Percentiles rank a stretch among this genome's conserved stretches.
These are phyloP conservation scores for Botrytis cinerea DNA, from an alignment of 2,329 filamentous ascomycete species.

Conservation along the genomic window DNA sequence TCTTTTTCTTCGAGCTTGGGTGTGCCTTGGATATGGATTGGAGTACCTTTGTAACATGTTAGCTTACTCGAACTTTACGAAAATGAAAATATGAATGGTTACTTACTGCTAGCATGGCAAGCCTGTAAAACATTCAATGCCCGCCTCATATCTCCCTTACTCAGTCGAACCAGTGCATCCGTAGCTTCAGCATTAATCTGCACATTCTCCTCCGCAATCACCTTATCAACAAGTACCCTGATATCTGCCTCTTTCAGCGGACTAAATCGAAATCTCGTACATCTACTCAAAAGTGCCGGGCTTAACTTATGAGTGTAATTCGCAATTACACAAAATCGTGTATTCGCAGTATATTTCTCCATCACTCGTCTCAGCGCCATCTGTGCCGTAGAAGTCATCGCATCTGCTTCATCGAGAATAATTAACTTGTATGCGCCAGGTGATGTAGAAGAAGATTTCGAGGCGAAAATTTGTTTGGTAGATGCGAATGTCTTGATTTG, in stretches of 20 bases:
- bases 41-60: constrained; percentile 57
- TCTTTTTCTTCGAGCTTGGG: constrained; percentile 63
- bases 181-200: constrained; percentile 79
- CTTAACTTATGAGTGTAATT: constrained; percentile 99
- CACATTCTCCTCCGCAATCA: constrained; percentile 83
- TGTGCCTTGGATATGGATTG: constrained; percentile 60
- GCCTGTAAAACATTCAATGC: constrained; percentile 95
- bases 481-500: constrained; percentile 99
- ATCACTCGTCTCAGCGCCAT: constrained; percentile 97
- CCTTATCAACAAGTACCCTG: constrained; percentile 79
- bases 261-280: constrained; percentile 93
- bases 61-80: constrained; percentile 2
- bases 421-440: constrained; percentile 90
- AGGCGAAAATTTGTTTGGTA: constrained; percentile 92
- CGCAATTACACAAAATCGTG: constrained; percentile 95
- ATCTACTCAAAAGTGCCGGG: constrained; percentile 86
- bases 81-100: not conserved
- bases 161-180: constrained; percentile 80
- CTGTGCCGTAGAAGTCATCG: constrained; percentile 98
- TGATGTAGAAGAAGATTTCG: constrained; percentile 53
- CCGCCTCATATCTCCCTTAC: constrained; percentile 94
- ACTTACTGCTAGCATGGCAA: constrained; percentile 86
- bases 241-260: constrained; percentile 90
- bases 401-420: constrained; percentile 97
- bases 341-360: constrained; percentile 99